Base-by-base conservation (phyloP, 2,329 filamentous ascomycete genomes). In the Aspergillus sergii region DNA sequence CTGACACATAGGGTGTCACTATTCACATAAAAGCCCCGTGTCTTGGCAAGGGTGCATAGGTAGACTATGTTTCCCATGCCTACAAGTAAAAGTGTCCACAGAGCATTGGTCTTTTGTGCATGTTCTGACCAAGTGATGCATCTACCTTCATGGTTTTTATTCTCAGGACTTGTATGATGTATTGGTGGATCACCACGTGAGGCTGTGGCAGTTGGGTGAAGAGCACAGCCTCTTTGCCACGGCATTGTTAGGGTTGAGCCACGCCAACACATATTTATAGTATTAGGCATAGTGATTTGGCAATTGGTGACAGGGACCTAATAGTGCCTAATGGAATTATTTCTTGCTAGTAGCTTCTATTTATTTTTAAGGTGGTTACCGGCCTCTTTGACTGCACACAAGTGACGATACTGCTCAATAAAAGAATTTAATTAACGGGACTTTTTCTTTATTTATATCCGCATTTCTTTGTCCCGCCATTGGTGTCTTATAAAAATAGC, bases 401-500 rank as follows among this genome's bases (percentile, higher is more conserved):
- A 34, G 48, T 51, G 19, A 34, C 26, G 14, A 36, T 19, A n/a
- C 9, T 32, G 10, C 23, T 28, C 5, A 12, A 21, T 12, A n/a
- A n/a, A 32, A 51, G n/a, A 19, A 9, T 21, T 51, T 48, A 4
- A 16, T 34, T 30, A 10, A 8, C 23, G 7, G 46, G 46, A 50
- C 7, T 36, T 19, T 36, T 34, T 34, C 36, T 39, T 5, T 55
- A 30, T 12, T 51, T 21, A 3, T n/a, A 48, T 28, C 11, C 45
- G 28, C 19, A 16, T 34, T 32, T 32, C 26, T 55, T 39, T 55
- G 26, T 55, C 12, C n/a, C 4, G 21, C 51, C 30, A 54, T 59
- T 61, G 45, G 59, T 26, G 43, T 26, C 41, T 14, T 39, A 53
- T 54, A 63, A 66, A 64, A 68, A 62, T 63, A 63, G 67, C 59